Evolutionary conservation across 176 grass and related monocot species (phyloP).

Genomic region (Oryza rufipogon): DNA sequence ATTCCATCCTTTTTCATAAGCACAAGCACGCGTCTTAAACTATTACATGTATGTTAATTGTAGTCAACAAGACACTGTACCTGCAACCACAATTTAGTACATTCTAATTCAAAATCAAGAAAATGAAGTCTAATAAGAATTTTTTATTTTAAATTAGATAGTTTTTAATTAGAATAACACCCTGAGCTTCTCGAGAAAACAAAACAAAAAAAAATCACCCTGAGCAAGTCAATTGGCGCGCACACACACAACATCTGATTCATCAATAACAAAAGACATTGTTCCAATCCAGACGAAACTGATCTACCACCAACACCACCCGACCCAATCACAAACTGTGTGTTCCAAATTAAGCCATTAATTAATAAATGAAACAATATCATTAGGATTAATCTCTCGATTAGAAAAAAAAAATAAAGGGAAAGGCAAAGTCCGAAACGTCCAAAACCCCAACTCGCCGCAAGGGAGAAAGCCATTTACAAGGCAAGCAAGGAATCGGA

Average conservation of each 20-base stretch:
- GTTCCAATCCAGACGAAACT: background rate
- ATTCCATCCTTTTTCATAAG: too few species aligned
- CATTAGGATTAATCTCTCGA: background rate
- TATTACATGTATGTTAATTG: background rate
- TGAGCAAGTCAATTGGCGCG: background rate
- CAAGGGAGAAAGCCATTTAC: slow-evolving; percentile 44
- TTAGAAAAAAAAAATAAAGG: background rate
- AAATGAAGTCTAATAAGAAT: background rate
- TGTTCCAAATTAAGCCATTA: background rate
- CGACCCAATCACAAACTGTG: background rate
- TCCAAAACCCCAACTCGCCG: slow-evolving; percentile 34
- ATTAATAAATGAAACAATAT: background rate
- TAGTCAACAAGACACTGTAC: background rate
- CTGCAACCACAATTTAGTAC: background rate
- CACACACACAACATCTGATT: background rate
- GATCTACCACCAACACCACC: background rate
- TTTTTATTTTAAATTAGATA: background rate
- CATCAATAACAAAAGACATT: background rate
- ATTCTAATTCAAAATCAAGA: background rate
- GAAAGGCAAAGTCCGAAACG: background rate
- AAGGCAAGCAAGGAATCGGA: slow-evolving; percentile 61
- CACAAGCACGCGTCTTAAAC: too few species aligned
- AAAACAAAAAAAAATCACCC: background rate
- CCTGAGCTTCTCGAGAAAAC: background rate
- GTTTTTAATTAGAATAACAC: background rate